phyloP scores from a whole-genome alignment of 257 asterid species.

The Solanum pennellii region DNA sequence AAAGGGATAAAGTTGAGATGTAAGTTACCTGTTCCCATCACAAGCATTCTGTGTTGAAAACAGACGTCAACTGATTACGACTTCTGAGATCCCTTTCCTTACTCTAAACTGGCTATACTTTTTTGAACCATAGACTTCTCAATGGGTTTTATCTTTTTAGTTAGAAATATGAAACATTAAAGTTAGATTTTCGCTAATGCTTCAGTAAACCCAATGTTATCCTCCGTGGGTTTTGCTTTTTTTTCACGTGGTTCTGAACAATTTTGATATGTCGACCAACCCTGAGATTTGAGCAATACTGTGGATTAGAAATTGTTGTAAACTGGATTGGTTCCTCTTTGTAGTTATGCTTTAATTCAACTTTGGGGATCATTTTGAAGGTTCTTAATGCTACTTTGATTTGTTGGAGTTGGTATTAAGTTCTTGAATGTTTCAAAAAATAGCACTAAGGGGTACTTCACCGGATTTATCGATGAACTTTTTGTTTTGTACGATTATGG shows the following conservation, averaged over 20 bases:
- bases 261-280: background rate
- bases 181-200: background rate
- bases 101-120: background rate
- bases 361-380: background rate
- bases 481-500: background rate
- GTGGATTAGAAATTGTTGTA: background rate
- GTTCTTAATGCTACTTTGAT: background rate
- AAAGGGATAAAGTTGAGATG: background rate
- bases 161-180: background rate
- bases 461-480: background rate
- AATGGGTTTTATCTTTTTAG: background rate
- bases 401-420: background rate
- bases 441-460: background rate
- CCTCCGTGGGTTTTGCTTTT: background rate
- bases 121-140: background rate
- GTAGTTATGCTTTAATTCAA: background rate
- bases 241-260: background rate
- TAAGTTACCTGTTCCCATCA: background rate
- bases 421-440: background rate
- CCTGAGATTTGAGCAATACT: background rate
- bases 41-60: background rate
- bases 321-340: background rate
- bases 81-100: background rate
- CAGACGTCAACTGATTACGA: background rate
- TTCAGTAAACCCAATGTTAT: background rate